These are phyloP conservation scores for Phytophthora chlamydospora DNA, from an alignment of 352 stramenopile genomes.

Conservation along the genomic window DNA sequence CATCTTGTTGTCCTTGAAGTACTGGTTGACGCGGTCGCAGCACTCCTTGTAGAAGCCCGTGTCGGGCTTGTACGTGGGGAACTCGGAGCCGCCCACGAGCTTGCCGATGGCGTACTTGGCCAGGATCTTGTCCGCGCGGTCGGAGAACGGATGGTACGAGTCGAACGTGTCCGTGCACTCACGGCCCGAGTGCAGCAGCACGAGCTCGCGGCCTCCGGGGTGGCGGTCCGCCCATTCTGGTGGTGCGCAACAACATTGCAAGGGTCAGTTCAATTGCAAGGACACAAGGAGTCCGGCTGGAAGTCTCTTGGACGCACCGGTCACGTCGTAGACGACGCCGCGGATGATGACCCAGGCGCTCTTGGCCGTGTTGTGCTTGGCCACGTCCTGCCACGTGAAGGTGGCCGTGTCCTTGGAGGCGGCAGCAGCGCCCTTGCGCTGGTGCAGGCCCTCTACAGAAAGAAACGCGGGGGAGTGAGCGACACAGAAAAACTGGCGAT, in stretches of 20 bases:
- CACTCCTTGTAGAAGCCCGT: slow-evolving; percentile 92
- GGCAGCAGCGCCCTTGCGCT: slow-evolving; percentile 52
- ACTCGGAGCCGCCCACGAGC: slow-evolving; percentile 81
- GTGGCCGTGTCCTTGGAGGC: slow-evolving; percentile 32
- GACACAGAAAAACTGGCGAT: background rate
- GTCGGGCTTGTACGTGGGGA: slow-evolving; percentile 91
- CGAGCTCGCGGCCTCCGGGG: slow-evolving; percentile 81
- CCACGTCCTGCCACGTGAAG: slow-evolving; percentile 95
- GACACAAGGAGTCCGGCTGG: background rate
- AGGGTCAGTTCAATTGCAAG: slow-evolving; percentile 6
- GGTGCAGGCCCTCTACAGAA: slow-evolving; percentile 50
- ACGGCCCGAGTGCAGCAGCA: slow-evolving; percentile 79
- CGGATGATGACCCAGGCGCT: slow-evolving; percentile 97
- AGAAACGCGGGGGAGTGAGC: background rate
- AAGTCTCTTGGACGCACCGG: slow-evolving; percentile 43
- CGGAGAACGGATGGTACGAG: slow-evolving; percentile 92
- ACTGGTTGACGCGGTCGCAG: slow-evolving; percentile 80
- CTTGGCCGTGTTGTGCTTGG: slow-evolving; percentile 93
- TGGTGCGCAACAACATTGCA: slow-evolving; percentile 19
- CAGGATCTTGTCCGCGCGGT: slow-evolving; percentile 81
- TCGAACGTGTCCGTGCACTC: slow-evolving; percentile 91
- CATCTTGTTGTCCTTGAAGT: slow-evolving; percentile 91
- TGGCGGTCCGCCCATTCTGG: slow-evolving; percentile 82
- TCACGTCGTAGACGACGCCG: slow-evolving; percentile 95
- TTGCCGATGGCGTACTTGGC: slow-evolving; percentile 88